Evolutionary conservation across 352 stramenopile genomes (phyloP).

Genomic region (Globisporangium spiculum): DNA sequence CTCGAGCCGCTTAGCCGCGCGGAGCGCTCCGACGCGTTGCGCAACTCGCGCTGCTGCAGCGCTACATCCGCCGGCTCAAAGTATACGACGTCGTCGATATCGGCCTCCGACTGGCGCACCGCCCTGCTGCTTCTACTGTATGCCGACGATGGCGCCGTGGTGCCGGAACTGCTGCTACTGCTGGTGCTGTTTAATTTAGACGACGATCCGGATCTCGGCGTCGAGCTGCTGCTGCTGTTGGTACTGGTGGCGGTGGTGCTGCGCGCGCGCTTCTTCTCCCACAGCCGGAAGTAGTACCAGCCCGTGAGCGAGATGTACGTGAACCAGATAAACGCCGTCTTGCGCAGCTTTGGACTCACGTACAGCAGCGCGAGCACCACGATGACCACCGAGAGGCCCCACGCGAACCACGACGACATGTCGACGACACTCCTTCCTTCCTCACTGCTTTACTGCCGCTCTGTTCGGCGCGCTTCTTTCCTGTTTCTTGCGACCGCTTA

Average conservation of each 20-base stretch:
- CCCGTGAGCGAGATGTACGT: constrained; percentile 78
- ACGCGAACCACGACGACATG: constrained; percentile 20
- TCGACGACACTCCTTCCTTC: not conserved
- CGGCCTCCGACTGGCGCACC: constrained; percentile 15
- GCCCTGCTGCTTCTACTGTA: constrained; percentile 8
- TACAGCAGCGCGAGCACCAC: constrained; percentile 39
- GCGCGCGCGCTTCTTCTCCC: constrained; percentile 59
- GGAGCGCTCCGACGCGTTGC: constrained; percentile 41
- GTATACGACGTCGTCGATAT: constrained; percentile 44
- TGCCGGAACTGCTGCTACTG: constrained; percentile 11
- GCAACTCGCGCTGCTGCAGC: constrained; percentile 30
- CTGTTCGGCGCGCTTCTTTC: not conserved
- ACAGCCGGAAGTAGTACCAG: constrained; percentile 82
- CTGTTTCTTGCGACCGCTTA: not conserved
- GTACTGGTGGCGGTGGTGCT: constrained; percentile 15
- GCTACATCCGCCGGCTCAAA: constrained; percentile 40
- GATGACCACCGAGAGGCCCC: constrained; percentile 37
- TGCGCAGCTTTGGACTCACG: constrained; percentile 49
- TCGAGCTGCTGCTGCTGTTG: constrained; percentile 12
- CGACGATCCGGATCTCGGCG: constrained; percentile 13
- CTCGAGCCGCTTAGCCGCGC: constrained; percentile 46
- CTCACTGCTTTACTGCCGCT: not conserved
- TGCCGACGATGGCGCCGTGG: constrained; percentile 11
- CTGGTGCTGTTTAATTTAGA: constrained; percentile 5
- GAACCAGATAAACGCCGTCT: constrained; percentile 63